A percentile compares a stretch with the other conserved stretches of the same genome.
These are phyloP conservation scores for Sherardia arvensis DNA, from an alignment of 257 asterid genomes.

Conservation along the genomic window DNA sequence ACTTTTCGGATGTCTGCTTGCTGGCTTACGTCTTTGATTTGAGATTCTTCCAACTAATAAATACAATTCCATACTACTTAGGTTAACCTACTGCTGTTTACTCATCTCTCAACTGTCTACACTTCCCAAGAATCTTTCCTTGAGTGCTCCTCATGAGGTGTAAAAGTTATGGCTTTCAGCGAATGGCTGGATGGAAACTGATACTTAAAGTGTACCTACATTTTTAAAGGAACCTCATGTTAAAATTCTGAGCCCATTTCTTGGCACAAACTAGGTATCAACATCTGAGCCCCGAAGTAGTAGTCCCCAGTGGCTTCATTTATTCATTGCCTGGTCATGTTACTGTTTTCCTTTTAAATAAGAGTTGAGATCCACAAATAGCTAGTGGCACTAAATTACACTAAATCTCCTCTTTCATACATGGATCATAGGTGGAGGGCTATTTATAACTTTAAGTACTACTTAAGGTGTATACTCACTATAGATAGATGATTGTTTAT, in stretches of 20 bases:
- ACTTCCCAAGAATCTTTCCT: not conserved
- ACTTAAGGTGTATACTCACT: not conserved
- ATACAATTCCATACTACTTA: not conserved
- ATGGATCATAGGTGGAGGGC: not conserved
- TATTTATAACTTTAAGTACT: not conserved
- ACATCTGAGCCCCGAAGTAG: slow-evolving; percentile 1
- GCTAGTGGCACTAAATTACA: not conserved
- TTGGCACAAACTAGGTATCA: slow-evolving; percentile 4
- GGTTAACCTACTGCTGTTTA: not conserved
- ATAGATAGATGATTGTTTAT: not conserved
- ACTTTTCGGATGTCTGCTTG: not conserved
- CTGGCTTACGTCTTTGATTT: not conserved
- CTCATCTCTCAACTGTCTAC: not conserved
- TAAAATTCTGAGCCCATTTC: not conserved
- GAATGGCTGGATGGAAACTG: slow-evolving; percentile 7
- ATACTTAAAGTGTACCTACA: slow-evolving; percentile 9
- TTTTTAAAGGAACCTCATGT: not conserved
- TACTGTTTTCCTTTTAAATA: not conserved
- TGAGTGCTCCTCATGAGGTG: slow-evolving; percentile 6
- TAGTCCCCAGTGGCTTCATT: slow-evolving; percentile 1
- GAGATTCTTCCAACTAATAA: not conserved
- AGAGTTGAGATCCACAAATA: not conserved
- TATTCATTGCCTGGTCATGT: not conserved
- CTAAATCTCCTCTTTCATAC: not conserved
- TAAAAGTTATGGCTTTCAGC: slow-evolving; percentile 4